Percentiles rank a stretch among this genome's conserved stretches.
Conservation (phyloP, 2,329 filamentous ascomycete genomes). For the Pseudogymnoascus sp. region DNA sequence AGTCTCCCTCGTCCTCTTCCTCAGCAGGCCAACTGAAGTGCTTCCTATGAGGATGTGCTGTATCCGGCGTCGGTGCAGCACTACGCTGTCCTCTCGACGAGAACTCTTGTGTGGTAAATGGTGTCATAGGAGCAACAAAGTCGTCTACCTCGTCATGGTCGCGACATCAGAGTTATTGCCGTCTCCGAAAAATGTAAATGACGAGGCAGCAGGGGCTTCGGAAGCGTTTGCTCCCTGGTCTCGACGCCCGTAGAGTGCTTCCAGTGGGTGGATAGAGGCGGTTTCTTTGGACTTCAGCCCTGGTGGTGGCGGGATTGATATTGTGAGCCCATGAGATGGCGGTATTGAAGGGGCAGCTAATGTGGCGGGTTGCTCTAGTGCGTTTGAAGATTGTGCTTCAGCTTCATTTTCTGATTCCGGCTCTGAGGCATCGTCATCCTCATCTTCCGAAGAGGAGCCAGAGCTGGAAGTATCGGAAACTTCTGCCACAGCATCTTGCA, state of each 20-base stretch:
- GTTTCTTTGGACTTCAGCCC: constrained; percentile 31
- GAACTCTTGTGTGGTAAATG: constrained; percentile 73
- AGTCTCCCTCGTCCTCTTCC: constrained; percentile 40
- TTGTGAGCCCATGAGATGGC: constrained; percentile 40
- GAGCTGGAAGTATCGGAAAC: constrained; percentile 23
- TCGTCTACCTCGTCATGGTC: constrained; percentile 40
- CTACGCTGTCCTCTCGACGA: constrained; percentile 71
- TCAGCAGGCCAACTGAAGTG: constrained; percentile 52
- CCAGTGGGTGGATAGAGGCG: constrained; percentile 69
- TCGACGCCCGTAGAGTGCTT: constrained; percentile 81
- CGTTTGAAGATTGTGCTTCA: constrained; percentile 15
- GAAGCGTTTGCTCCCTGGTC: constrained; percentile 38
- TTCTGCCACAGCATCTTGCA: constrained; percentile 6
- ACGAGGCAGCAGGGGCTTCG: constrained; percentile 41
- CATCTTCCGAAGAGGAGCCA: constrained; percentile 22
- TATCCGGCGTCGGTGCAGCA: constrained; percentile 91
- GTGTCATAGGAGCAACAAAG: constrained; percentile 60
- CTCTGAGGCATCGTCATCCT: constrained; percentile 13
- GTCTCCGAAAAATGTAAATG: constrained; percentile 75
- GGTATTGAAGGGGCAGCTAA: constrained; percentile 42
- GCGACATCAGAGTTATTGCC: constrained; percentile 40
- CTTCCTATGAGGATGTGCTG: constrained; percentile 64
- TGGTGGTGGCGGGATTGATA: constrained; percentile 39
- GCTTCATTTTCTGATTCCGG: constrained; percentile 14
- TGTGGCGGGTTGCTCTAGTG: constrained; percentile 38